Evolutionary conservation across 106 monocot species (phyloP), one percentile per base, ranked within the genome.

Genomic region (Dendrobium chrysotoxum): DNA sequence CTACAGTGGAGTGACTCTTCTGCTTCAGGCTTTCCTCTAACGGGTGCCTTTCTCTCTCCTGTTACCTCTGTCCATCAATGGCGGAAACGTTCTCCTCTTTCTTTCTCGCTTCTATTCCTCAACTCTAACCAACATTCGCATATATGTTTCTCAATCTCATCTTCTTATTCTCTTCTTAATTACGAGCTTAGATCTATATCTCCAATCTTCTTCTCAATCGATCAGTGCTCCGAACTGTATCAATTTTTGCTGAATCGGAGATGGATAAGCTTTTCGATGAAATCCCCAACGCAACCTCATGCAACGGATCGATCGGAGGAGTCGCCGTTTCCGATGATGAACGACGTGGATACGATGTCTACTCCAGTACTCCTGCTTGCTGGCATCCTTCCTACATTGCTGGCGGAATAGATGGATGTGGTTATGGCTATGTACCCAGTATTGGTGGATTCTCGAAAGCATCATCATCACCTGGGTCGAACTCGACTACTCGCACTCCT

Each of bases 241-340:
- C 4, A 17, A 1, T 70, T 74, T 41, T 42, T 0, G 7, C 15
- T 40, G 21, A 74, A 74, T 74, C 74, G 11, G 40, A n/a, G 41
- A 74, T 74, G 74, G 39, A 74, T 7, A 74, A n/a, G 53, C 13
- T 50, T 1, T 53, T 53, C 16, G 53, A 1, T 28, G 77, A 74
- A 41, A 74, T 74, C 40, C 21, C 74, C 39, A 79, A 77, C 18
- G 65, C 28, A 18, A 23, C 46, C 47, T 31, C 84, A 53, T 17
- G 20, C 28, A 4, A 46, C 53, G 28, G 53, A 26, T 53, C 53
- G 15, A 25, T 53, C 13, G 30, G 28, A 40, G 20, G 25, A 0
- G 16, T 5, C 23, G 4, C 77, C 53, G 28, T 50, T 53, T 9
- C 46, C 26, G 28, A 28, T n/a, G 28, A 53, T 18, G 53, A 15